Conservation (phyloP, 495 filamentous ascomycete genomes). For the Delitschia confertaspora region DNA sequence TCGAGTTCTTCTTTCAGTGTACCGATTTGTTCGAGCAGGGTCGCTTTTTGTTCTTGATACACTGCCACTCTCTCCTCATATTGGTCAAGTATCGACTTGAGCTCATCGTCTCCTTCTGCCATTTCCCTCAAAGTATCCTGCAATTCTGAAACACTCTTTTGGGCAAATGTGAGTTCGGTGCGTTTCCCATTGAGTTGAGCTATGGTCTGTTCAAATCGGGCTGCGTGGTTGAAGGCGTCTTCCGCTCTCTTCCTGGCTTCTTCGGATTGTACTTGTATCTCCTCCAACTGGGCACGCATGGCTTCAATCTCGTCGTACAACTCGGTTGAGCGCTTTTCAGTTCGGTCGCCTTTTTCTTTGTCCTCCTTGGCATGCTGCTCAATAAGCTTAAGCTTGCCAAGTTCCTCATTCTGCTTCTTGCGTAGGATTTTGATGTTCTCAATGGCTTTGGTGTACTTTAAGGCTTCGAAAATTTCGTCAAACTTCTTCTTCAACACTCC, state of each 20-base stretch:
- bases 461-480: conserved; percentile 94
- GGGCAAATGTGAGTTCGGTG: conserved; percentile 55
- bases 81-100: conserved; percentile 56
- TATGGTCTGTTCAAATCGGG: conserved; percentile 54
- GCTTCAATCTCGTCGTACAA: conserved; percentile 67
- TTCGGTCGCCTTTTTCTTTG: conserved; percentile 74
- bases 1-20: conserved; percentile 58
- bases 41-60: conserved; percentile 53
- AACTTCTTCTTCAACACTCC: conserved; percentile 79
- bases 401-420: conserved; percentile 73
- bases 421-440: conserved; percentile 78
- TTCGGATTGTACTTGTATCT: conserved; percentile 49
- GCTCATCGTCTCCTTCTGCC: conserved; percentile 66
- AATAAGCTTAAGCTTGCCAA: conserved; percentile 58
- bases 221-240: conserved; percentile 52
- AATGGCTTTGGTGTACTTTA: conserved; percentile 94
- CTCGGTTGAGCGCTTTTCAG: conserved; percentile 51
- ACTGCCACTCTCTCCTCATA: conserved; percentile 65
- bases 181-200: conserved; percentile 65
- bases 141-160: conserved; percentile 60
- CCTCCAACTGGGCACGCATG: conserved; percentile 48
- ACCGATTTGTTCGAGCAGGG: conserved; percentile 51
- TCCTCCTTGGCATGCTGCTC: conserved; percentile 72
- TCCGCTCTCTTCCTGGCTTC: conserved; percentile 47
- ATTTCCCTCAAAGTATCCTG: conserved; percentile 63